Conservation (phyloP, 2,329 filamentous ascomycete species). For the Colletotrichum melonis region DNA sequence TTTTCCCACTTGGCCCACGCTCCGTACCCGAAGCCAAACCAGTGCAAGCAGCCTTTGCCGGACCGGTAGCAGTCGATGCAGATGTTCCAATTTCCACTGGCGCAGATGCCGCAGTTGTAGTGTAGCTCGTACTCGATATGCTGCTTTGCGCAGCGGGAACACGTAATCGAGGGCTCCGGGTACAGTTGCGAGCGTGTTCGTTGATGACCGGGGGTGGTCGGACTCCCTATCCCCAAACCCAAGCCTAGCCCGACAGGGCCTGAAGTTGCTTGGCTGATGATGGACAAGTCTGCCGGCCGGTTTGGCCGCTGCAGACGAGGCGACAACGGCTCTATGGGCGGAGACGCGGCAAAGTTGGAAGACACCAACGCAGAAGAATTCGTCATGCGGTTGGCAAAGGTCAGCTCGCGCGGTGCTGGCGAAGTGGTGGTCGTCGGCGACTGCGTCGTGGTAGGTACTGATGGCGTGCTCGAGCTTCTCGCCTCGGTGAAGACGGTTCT, state of each 20-base stretch:
- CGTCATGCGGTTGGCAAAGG: slow-evolving; percentile 51
- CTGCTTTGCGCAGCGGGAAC: slow-evolving; percentile 74
- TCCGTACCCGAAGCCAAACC: slow-evolving; percentile 86
- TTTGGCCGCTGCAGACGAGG: slow-evolving; percentile 40
- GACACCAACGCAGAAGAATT: slow-evolving; percentile 28
- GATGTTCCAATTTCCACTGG: slow-evolving; percentile 78
- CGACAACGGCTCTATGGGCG: slow-evolving; percentile 32
- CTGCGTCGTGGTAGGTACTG: slow-evolving; percentile 42
- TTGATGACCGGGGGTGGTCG: slow-evolving; percentile 49
- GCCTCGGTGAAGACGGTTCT: slow-evolving; percentile 55
- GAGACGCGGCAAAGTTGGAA: slow-evolving; percentile 34
- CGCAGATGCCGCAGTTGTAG: slow-evolving; percentile 82
- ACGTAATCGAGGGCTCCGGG: slow-evolving; percentile 78
- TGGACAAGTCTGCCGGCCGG: slow-evolving; percentile 54
- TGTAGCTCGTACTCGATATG: slow-evolving; percentile 89
- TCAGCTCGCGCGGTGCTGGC: slow-evolving; percentile 43
- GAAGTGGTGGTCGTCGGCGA: slow-evolving; percentile 26
- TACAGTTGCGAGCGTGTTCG: slow-evolving; percentile 63
- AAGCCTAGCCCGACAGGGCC: slow-evolving; percentile 43
- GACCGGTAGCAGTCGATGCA: slow-evolving; percentile 84
- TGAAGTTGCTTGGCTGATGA: slow-evolving; percentile 46
- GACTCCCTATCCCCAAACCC: slow-evolving; percentile 46
- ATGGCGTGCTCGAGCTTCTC: slow-evolving; percentile 54
- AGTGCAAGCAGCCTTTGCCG: slow-evolving; percentile 83
- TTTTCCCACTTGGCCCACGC: slow-evolving; percentile 77